Evolutionary conservation across 768 basidiomycete genomes (phyloP).

Genomic region (Pleurotus platypus): DNA sequence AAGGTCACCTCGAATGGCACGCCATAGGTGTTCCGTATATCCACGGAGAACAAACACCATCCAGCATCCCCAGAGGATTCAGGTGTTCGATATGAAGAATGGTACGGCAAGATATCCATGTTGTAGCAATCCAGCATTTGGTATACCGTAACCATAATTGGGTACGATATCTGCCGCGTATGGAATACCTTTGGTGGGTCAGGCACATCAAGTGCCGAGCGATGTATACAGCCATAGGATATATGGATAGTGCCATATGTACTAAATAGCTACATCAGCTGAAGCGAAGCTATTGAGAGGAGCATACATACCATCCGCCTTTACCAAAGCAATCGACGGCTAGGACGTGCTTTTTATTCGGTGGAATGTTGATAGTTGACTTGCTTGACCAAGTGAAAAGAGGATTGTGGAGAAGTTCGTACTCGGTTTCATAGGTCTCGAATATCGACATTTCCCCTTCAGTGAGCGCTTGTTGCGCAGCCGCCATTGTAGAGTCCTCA

Average conservation of each 20-base stretch:
- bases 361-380: slow-evolving; percentile 48
- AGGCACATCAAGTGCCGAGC: slow-evolving; percentile 26
- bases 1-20: slow-evolving; percentile 88
- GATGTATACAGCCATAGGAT: slow-evolving; percentile 74
- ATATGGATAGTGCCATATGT: slow-evolving; percentile 76
- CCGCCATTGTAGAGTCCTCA: slow-evolving; percentile 83
- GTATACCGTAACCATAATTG: slow-evolving; percentile 91
- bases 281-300: slow-evolving; percentile 21
- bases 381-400: slow-evolving; percentile 75
- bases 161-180: slow-evolving; percentile 83
- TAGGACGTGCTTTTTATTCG: slow-evolving; percentile 69
- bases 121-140: slow-evolving; percentile 87
- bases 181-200: slow-evolving; percentile 59
- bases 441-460: slow-evolving; percentile 81
- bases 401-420: slow-evolving; percentile 70
- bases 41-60: slow-evolving; percentile 86
- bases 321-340: slow-evolving; percentile 82
- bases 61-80: slow-evolving; percentile 35
- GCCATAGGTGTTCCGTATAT: slow-evolving; percentile 91
- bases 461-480: slow-evolving; percentile 70
- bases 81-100: slow-evolving; percentile 26
- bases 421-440: slow-evolving; percentile 89
- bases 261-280: slow-evolving; percentile 36
- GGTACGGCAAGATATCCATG: slow-evolving; percentile 78
- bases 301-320: slow-evolving; percentile 68